Conservation (phyloP, 352 stramenopile genomes). For the Pythium phragmiticola region DNA sequence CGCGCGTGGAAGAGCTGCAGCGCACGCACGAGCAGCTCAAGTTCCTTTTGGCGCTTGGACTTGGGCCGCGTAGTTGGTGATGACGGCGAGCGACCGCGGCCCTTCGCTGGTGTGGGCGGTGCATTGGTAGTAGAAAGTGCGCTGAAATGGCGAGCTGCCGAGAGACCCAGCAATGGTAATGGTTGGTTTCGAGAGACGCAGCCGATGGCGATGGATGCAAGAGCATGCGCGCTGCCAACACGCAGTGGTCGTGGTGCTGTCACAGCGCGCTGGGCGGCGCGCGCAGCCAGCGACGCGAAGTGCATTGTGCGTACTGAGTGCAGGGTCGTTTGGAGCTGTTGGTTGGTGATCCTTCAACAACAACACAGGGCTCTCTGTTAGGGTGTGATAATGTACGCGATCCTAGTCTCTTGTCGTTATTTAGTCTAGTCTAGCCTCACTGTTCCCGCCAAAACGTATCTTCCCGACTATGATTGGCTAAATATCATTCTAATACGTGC, state of each 20-base stretch:
- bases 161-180: neutral
- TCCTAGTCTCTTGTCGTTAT: too few relatives aligned
- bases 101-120: neutral
- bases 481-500: neutral
- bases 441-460: neutral
- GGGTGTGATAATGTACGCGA: too few relatives aligned
- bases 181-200: neutral
- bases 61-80: neutral
- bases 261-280: neutral
- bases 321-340: neutral
- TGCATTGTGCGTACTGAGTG: neutral
- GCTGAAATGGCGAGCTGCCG: slow-evolving; percentile 10
- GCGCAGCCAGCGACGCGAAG: neutral
- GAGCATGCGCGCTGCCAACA: neutral
- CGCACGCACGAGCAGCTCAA: slow-evolving; percentile 44
- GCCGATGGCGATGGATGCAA: neutral
- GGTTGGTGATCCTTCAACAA: slow-evolving; percentile 1
- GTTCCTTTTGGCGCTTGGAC: slow-evolving; percentile 30
- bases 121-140: neutral
- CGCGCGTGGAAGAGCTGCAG: slow-evolving; percentile 54
- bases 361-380: neutral
- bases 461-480: neutral
- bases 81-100: slow-evolving; percentile 9
- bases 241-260: neutral
- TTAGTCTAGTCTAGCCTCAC: neutral